phyloP scores from a whole-genome alignment of 306 rosid species.

The Vicia villosa region DNA sequence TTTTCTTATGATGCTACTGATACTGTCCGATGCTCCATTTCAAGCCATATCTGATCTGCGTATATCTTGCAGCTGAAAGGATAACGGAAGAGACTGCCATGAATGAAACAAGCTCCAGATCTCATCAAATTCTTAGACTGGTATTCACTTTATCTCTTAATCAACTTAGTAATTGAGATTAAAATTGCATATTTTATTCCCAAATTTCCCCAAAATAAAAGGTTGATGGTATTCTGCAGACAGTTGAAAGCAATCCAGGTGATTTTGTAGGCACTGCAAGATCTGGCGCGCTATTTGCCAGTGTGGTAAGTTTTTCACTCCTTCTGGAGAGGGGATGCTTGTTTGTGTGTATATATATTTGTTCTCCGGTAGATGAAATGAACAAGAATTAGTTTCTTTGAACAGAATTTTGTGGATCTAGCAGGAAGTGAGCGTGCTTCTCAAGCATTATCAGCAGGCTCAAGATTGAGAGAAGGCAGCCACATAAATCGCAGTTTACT shows the following conservation, averaged over 20 bases:
- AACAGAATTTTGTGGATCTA: slow-evolving; percentile 89
- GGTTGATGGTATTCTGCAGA: slow-evolving; percentile 54
- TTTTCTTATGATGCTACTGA: slow-evolving; percentile 21
- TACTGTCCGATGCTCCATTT: slow-evolving; percentile 20
- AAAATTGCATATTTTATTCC: not conserved
- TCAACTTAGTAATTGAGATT: not conserved
- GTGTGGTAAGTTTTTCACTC: slow-evolving; percentile 62
- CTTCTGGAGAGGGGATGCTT: not conserved
- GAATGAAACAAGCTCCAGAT: slow-evolving; percentile 92
- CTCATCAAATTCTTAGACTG: slow-evolving; percentile 92
- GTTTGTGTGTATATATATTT: not conserved
- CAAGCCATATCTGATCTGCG: not conserved
- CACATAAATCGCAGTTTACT: slow-evolving; percentile 94
- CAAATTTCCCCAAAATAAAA: slow-evolving; percentile 13
- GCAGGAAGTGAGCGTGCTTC: slow-evolving; percentile 96
- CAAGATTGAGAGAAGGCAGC: slow-evolving; percentile 91
- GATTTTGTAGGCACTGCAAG: slow-evolving; percentile 42
- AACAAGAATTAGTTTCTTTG: slow-evolving; percentile 18
- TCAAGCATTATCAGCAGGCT: slow-evolving; percentile 74
- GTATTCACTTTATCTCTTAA: slow-evolving; percentile 46
- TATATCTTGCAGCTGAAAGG: slow-evolving; percentile 70
- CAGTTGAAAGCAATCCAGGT: slow-evolving; percentile 73
- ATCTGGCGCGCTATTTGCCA: slow-evolving; percentile 64
- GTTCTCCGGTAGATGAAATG: slow-evolving; percentile 21
- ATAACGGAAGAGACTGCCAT: slow-evolving; percentile 88